Conservation (phyloP, 345 rosid species). For the Anastatica hierochuntica region DNA sequence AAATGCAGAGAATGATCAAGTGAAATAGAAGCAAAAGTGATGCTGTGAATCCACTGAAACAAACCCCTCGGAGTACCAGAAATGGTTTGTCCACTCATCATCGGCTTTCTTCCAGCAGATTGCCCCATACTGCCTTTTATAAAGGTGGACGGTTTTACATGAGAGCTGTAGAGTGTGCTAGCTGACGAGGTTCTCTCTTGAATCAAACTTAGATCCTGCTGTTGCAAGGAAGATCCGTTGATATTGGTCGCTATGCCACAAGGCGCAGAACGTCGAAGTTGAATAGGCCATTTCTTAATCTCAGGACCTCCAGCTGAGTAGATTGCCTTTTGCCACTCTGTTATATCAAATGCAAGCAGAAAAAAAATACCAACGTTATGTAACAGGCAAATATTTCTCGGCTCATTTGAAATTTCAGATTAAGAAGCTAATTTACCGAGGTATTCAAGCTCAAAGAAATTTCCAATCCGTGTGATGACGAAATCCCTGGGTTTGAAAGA, state of each 20-base stretch:
- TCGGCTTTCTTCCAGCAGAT: slow-evolving; percentile 67
- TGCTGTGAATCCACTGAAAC: slow-evolving; percentile 97
- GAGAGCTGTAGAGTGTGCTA: slow-evolving; percentile 71
- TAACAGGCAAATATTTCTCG: not conserved
- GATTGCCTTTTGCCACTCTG: slow-evolving; percentile 99
- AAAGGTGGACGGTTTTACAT: slow-evolving; percentile 69
- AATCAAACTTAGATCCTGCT: slow-evolving; percentile 82
- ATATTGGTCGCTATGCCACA: slow-evolving; percentile 62
- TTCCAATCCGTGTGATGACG: slow-evolving; percentile 82
- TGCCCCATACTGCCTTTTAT: slow-evolving; percentile 87
- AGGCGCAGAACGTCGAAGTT: slow-evolving; percentile 75
- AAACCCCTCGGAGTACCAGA: slow-evolving; percentile 73
- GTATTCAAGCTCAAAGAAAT: slow-evolving; percentile 94
- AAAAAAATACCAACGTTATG: slow-evolving; percentile 1
- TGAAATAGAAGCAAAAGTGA: slow-evolving; percentile 75
- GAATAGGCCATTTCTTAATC: slow-evolving; percentile 89
- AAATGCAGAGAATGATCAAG: slow-evolving; percentile 78
- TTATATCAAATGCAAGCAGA: slow-evolving; percentile 17
- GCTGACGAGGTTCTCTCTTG: slow-evolving; percentile 92
- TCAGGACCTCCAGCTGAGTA: slow-evolving; percentile 87
- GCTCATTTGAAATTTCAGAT: no score
- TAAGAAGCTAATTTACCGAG: slow-evolving; percentile 52
- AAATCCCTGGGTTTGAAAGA: slow-evolving; percentile 82
- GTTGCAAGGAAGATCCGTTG: slow-evolving; percentile 75
- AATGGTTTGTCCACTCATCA: slow-evolving; percentile 52